phyloP scores from a whole-genome alignment of 306 rosid genomes.

The Albizia julibrissin region DNA sequence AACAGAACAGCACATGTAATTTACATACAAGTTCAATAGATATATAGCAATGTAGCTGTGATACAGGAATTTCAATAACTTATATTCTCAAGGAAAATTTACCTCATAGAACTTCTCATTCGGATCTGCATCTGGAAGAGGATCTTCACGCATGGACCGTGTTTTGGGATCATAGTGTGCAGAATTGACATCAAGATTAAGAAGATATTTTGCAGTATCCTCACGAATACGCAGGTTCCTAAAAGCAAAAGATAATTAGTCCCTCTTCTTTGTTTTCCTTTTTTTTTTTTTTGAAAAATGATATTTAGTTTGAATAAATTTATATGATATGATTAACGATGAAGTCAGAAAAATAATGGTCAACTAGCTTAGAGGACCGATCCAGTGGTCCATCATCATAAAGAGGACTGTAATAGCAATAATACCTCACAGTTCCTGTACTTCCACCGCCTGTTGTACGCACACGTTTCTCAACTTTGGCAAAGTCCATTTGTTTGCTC shows the following conservation, averaged over 20 bases:
- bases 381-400: background rate
- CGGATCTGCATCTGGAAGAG: conserved; percentile 20
- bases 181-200: conserved; percentile 61
- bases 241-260: background rate
- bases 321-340: background rate
- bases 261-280: background rate
- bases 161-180: conserved; percentile 59
- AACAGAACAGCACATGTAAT: background rate
- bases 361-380: conserved; percentile 4
- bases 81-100: background rate
- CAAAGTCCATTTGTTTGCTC: conserved; percentile 77
- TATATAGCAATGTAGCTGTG: background rate
- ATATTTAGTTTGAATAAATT: background rate
- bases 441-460: conserved; percentile 82
- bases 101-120: conserved; percentile 17
- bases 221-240: conserved; percentile 68
- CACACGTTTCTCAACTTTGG: conserved; percentile 80
- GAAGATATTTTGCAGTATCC: conserved; percentile 65
- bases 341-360: background rate
- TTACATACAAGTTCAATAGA: background rate
- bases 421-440: conserved; percentile 69
- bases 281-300: background rate
- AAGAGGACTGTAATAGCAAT: background rate
- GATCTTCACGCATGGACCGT: conserved; percentile 24
- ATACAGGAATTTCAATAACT: background rate